Evolutionary conservation across 148 eudicot genomes (phyloP).

Genomic region (Euryodendron excelsum): DNA sequence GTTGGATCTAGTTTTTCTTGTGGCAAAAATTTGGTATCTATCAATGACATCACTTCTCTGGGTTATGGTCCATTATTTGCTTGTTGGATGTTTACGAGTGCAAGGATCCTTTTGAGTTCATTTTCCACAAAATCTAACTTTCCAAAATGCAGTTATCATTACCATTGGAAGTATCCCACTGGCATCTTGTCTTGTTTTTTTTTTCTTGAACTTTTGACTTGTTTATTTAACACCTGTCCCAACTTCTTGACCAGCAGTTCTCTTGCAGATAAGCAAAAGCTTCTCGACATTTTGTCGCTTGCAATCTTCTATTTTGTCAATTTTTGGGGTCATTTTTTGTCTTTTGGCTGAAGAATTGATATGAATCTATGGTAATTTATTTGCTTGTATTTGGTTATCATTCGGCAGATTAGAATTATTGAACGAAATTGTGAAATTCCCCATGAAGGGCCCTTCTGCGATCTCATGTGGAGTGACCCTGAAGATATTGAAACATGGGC

Average conservation of each 20-base stretch:
- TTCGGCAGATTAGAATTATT: constrained; percentile 77
- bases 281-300: neutral
- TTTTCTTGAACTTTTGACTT: neutral
- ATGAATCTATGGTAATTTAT: neutral
- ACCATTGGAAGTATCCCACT: neutral
- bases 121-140: neutral
- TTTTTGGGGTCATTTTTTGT: too few relatives aligned
- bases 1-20: neutral
- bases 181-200: neutral
- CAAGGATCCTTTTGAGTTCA: neutral
- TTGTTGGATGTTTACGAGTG: neutral
- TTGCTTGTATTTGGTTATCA: neutral
- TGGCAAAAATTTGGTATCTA: neutral
- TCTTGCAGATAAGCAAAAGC: neutral
- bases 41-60: constrained; percentile 8
- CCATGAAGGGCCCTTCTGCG: constrained; percentile 99
- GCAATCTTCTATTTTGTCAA: neutral
- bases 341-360: constrained; percentile 2
- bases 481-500: constrained; percentile 99
- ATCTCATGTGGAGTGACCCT: constrained; percentile 99
- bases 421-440: constrained; percentile 98
- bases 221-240: neutral
- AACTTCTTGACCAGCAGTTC: neutral
- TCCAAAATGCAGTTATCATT: neutral
- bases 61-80: too few relatives aligned